A percentile compares a stretch with the other conserved stretches of the same genome.
These are phyloP conservation scores for Neonothopanus nambi DNA, from an alignment of 1,284 basidiomycete species.

Conservation along the genomic window DNA sequence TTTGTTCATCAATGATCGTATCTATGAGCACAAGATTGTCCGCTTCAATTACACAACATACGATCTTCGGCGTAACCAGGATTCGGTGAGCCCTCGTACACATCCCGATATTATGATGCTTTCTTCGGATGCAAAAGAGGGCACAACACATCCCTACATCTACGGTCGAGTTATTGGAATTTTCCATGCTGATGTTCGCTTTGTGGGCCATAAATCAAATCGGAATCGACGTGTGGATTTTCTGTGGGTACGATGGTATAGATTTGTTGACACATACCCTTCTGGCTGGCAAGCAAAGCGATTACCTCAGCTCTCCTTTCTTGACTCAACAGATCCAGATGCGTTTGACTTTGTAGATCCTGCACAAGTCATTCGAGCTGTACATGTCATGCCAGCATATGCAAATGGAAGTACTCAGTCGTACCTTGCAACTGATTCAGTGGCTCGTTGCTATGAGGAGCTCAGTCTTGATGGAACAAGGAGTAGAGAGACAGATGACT, in stretches of 20 bases:
- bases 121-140: too few relatives aligned
- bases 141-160: slow-evolving; percentile 24
- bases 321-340: not conserved
- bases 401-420: slow-evolving; percentile 18
- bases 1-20: slow-evolving; percentile 16
- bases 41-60: slow-evolving; percentile 31
- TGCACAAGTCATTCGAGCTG: not conserved
- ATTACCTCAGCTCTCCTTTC: slow-evolving; percentile 1
- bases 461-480: not conserved
- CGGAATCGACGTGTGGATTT: slow-evolving; percentile 23
- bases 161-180: slow-evolving; percentile 34
- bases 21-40: too few relatives aligned
- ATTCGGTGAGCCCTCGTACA: too few relatives aligned
- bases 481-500: slow-evolving; percentile 20
- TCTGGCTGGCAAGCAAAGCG: slow-evolving; percentile 7
- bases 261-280: not conserved
- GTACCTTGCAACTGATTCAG: not conserved
- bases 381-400: slow-evolving; percentile 11
- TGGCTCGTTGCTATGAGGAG: slow-evolving; percentile 4
- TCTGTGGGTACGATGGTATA: slow-evolving; percentile 18
- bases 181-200: slow-evolving; percentile 28
- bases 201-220: not conserved
- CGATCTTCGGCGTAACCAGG: slow-evolving; percentile 25
- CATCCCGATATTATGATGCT: too few relatives aligned
- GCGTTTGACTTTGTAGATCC: slow-evolving; percentile 11